Conservation (phyloP, 306 rosid species). For the Ammopiptanthus mongolicus region DNA sequence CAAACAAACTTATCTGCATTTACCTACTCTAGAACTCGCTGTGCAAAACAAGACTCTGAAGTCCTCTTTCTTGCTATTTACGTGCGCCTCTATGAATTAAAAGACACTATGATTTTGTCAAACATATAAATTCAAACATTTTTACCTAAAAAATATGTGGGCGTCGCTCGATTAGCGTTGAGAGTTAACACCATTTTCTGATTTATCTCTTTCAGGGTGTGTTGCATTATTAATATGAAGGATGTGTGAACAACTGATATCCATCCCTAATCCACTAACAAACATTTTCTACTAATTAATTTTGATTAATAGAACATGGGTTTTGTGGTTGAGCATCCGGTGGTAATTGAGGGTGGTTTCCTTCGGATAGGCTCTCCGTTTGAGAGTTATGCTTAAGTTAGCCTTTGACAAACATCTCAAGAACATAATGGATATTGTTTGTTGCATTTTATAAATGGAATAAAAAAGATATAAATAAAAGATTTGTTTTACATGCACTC, state of each 20-base stretch:
- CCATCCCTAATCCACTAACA: not conserved
- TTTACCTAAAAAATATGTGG: conserved; percentile 12
- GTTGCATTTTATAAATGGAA: too few relatives aligned
- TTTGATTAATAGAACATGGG: too few relatives aligned
- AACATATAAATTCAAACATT: conserved; percentile 15
- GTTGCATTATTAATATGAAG: not conserved
- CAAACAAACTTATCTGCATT: conserved; percentile 21
- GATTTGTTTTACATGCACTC: too few relatives aligned
- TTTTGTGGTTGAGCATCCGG: too few relatives aligned
- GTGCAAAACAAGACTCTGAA: conserved; percentile 10
- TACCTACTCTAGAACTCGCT: conserved; percentile 9
- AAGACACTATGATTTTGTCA: conserved; percentile 25
- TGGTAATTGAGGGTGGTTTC: too few relatives aligned
- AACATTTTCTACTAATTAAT: not conserved
- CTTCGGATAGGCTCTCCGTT: too few relatives aligned
- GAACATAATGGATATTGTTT: too few relatives aligned
- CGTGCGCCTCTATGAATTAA: conserved; percentile 17
- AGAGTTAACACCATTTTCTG: not conserved
- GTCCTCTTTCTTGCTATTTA: not conserved
- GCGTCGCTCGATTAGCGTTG: not conserved
- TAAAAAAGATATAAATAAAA: too few relatives aligned
- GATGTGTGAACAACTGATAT: not conserved
- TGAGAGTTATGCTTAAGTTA: too few relatives aligned
- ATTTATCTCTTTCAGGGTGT: not conserved
- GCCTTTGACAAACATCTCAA: too few relatives aligned